Evolutionary conservation across 1,284 basidiomycete species (phyloP).

Genomic region (Ustilago loliicola): DNA sequence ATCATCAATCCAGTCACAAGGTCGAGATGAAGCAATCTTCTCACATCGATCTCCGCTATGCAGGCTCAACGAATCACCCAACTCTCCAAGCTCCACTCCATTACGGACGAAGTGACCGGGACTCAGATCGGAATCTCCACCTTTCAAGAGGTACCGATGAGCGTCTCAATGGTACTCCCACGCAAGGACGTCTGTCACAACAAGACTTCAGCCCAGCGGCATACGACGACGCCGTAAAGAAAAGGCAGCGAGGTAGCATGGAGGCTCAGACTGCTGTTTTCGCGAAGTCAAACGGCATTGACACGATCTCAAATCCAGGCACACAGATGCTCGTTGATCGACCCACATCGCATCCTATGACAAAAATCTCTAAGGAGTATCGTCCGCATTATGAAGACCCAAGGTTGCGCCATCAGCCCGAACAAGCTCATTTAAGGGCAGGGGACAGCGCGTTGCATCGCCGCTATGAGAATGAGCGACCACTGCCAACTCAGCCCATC

Average conservation of each 20-base stretch:
- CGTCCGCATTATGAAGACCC: background rate
- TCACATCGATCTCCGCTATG: background rate
- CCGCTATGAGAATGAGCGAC: background rate
- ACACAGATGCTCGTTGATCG: background rate
- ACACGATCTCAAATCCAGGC: background rate
- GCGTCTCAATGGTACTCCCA: background rate
- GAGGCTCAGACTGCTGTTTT: background rate
- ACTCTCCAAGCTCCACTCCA: background rate
- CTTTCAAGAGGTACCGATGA: background rate
- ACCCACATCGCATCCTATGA: background rate
- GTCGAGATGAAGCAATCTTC: background rate
- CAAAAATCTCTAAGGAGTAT: background rate
- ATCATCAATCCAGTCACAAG: background rate
- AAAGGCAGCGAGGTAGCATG: background rate
- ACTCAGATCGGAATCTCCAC: background rate
- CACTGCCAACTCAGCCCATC: conserved; percentile 13
- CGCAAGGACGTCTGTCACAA: background rate
- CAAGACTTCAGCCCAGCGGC: background rate
- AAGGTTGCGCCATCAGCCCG: background rate
- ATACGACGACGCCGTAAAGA: background rate
- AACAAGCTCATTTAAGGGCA: background rate
- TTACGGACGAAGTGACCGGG: background rate
- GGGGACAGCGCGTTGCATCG: background rate
- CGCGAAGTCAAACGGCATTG: background rate
- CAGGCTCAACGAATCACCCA: background rate